Evolutionary conservation across 176 grass and related monocot species (phyloP).

Genomic region (Bolboschoenus planiculmis): DNA sequence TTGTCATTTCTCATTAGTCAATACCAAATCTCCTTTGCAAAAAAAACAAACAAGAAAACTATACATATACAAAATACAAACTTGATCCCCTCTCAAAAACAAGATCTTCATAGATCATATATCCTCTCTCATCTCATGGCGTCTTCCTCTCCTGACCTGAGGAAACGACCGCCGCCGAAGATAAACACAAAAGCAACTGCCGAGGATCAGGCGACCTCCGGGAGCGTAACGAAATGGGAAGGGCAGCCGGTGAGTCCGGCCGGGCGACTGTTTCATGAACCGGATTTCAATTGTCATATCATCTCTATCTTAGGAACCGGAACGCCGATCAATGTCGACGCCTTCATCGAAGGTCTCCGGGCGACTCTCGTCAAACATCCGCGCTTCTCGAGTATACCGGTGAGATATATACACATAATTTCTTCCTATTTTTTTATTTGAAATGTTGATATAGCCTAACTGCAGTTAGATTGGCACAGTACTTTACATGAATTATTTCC

Average conservation of each 20-base stretch:
- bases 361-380: slow-evolving; percentile 63
- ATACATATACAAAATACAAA: not conserved
- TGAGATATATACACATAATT: not conserved
- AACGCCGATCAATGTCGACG: slow-evolving; percentile 29
- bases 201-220: not conserved
- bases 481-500: not conserved
- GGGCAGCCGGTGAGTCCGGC: slow-evolving; percentile 67
- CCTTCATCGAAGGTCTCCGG: slow-evolving; percentile 38
- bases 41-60: not conserved
- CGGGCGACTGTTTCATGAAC: slow-evolving; percentile 66
- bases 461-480: not conserved
- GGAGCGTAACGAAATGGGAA: not conserved
- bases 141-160: not conserved
- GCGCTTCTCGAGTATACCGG: slow-evolving; percentile 84
- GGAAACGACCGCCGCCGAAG: not conserved
- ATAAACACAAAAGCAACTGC: not conserved
- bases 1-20: not conserved
- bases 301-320: slow-evolving; percentile 48
- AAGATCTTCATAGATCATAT: not conserved
- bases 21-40: not conserved
- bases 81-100: not conserved
- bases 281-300: slow-evolving; percentile 74
- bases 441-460: too few relatives aligned
- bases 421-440: not conserved
- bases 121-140: not conserved